Base-by-base conservation (phyloP, 2,329 filamentous ascomycete genomes). In the Ophiostoma angusticollis region DNA sequence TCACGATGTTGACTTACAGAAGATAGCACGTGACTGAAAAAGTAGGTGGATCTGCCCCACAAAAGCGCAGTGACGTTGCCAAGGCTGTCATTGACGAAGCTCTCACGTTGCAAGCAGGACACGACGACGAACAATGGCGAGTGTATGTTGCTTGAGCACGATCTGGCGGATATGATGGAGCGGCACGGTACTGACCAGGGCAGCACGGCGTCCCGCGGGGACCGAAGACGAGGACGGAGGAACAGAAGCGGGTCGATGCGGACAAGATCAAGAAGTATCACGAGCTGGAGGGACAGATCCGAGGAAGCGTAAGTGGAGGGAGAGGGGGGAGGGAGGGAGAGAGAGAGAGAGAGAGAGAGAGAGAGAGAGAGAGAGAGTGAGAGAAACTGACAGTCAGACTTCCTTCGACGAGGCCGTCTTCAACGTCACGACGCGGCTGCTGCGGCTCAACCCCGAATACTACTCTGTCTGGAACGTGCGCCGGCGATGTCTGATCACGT, bases 381-480 rank as follows among this genome's bases (percentile, higher is more conserved):
- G 13, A 3, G 18, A 30, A 17, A 21, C 13, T n/a, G 19, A 9
- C 5, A 9, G 2, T 7, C 56, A 64, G 36, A 56, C 54, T 44
- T 61, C 70, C 48, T 70, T 67, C 55, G 67, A 66, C 30, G 49
- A 63, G 40, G 65, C 74, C 40, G 71, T 76, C 29, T 73, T 87
- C 50, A 62, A 72, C 46, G 70, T 82, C 39, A 82, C 80, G 24
- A 78, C 80, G n/a, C 76, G 74, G 49, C 71, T 91, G 31, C 68
- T 89, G 39, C 71, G 70, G 33, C 71, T 79, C 51, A 93, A 93
- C 57, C 84, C 84, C 19, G 84, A 93, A 59, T 87, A 87, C 65
- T 91, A 91, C 63, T 89, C 84, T 41, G 72, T 85, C 70, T 93
- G 84, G 84, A 93, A 93, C 68, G 73, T 80, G 63, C 80, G 91